Evolutionary conservation across 192 early-diverging fungal species (phyloP), one percentile per base, ranked within the genome.

Genomic region (Martensiomyces pterosporus): DNA sequence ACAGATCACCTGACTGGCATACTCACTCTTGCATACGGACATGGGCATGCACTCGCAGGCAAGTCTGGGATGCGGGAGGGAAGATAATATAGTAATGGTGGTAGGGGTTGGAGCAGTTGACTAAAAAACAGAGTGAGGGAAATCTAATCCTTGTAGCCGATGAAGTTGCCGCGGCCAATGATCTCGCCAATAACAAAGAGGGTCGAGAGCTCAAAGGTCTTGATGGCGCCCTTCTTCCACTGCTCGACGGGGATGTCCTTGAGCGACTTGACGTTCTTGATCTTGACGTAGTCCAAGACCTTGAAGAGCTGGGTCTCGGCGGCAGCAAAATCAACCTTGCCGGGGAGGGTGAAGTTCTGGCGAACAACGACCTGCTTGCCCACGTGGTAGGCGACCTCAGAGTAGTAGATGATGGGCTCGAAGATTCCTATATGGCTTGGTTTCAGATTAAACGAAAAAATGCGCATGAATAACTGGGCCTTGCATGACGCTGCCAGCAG

Each of bases 271-370:
- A 70, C 19, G 52, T 73, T 66, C 46, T 46, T 52, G 52, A 57
- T 29, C 49, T 64, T 66, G 49, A 66, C 49, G 26, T 44, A 61
- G 24, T 73, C 63, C 24, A 73, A 41, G 10, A 61, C 56, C 69
- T 73, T 73, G 63, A 73, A 73, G 52, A 73, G 57, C 63, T 73
- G 57, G 34, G 69, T 66, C 54, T 73, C 62, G 33, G 57, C 57
- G 2, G 63, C 49, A 14, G 40, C 50, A 62, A 73, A 73, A 39
- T 73, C 69, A 12, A 39, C 63, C 63, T 73, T 73, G 33, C 14
- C 55, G 12, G 69, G 69, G 19, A 73, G 55, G 9, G 48, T 54
- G 58, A 73, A 65, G 63, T 57, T 66, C 50, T 73, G 69, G 35
- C 69, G 57, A 15, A 46, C 49, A 3, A 49, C 53, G 17, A 62